These are phyloP conservation scores for Epichloe bromicola DNA, from an alignment of 2,329 filamentous ascomycete species.

Conservation along the genomic window DNA sequence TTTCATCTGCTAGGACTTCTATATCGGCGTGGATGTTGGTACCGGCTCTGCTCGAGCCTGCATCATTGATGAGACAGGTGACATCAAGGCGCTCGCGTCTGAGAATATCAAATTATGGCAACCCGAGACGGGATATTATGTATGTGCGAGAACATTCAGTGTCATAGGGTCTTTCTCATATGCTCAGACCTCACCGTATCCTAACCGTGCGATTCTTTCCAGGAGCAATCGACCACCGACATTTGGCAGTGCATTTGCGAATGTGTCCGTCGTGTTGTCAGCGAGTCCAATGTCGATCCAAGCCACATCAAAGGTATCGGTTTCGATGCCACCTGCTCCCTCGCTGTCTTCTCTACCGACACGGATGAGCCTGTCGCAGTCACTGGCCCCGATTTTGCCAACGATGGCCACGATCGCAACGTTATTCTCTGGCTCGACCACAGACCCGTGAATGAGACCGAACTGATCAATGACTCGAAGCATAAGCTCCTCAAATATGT, in stretches of 20 bases:
- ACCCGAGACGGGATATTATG: constrained; percentile 62
- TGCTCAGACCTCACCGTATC: background rate
- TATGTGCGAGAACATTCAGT: constrained; percentile 18
- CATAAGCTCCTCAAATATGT: constrained; percentile 94
- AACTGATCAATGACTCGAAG: constrained; percentile 81
- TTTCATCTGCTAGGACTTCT: constrained; percentile 35
- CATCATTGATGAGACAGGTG: constrained; percentile 82
- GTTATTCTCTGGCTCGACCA: constrained; percentile 97
- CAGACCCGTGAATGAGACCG: constrained; percentile 77
- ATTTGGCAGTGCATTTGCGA: constrained; percentile 94
- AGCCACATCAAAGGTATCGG: constrained; percentile 75
- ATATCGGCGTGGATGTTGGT: constrained; percentile 86
- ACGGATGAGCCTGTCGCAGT: constrained; percentile 87
- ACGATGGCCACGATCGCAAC: constrained; percentile 76
- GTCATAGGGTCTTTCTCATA: background rate
- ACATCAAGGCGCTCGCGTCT: constrained; percentile 66
- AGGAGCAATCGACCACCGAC: constrained; percentile 95
- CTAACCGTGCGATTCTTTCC: background rate
- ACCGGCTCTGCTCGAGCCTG: constrained; percentile 92
- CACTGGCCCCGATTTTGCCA: constrained; percentile 67
- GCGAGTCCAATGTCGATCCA: constrained; percentile 67
- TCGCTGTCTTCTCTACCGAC: constrained; percentile 79
- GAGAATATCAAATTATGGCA: constrained; percentile 73
- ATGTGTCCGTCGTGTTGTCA: constrained; percentile 71
- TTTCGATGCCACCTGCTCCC: constrained; percentile 97